Conservation (phyloP, 805 yeast species). For the Suhomyces xylopsoci region DNA sequence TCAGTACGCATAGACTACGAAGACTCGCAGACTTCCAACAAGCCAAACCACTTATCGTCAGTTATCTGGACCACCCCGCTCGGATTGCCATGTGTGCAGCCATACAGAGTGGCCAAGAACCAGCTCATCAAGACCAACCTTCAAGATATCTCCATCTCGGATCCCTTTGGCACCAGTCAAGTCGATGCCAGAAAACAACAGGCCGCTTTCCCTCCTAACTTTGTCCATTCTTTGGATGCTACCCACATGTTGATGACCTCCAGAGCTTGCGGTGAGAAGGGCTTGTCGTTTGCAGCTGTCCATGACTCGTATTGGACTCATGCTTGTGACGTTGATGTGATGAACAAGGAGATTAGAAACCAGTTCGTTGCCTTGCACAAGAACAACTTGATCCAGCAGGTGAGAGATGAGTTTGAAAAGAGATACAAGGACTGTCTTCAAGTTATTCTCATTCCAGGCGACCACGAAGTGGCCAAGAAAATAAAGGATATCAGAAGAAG, state of each 20-base stretch:
- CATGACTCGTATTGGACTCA: constrained; percentile 99
- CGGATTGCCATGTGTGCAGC: constrained; percentile 95
- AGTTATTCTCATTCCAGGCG: constrained; percentile 51
- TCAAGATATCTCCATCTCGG: constrained; percentile 82
- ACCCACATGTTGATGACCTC: constrained; percentile 95
- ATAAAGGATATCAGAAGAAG: constrained; percentile 50
- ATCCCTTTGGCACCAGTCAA: constrained; percentile 79
- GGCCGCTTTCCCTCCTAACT: constrained; percentile 94
- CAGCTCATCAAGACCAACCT: constrained; percentile 74
- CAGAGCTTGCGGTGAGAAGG: constrained; percentile 60
- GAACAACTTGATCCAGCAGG: constrained; percentile 64
- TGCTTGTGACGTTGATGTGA: constrained; percentile 71
- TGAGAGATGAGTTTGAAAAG: constrained; percentile 74
- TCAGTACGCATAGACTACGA: constrained; percentile 69
- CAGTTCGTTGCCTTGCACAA: constrained; percentile 77
- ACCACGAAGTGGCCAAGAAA: constrained; percentile 48
- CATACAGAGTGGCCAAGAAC: constrained; percentile 70
- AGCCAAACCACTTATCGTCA: constrained; percentile 70
- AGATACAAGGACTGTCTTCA: constrained; percentile 74
- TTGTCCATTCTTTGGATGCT: constrained; percentile 92
- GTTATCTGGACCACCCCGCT: constrained; percentile 98
- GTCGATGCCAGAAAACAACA: constrained; percentile 88
- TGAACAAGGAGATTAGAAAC: constrained; percentile 71
- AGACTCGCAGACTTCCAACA: constrained; percentile 28
- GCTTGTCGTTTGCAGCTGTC: constrained; percentile 83